These are phyloP conservation scores for Oryza australiensis DNA, from an alignment of 176 grass and related monocot species.

Conservation along the genomic window DNA sequence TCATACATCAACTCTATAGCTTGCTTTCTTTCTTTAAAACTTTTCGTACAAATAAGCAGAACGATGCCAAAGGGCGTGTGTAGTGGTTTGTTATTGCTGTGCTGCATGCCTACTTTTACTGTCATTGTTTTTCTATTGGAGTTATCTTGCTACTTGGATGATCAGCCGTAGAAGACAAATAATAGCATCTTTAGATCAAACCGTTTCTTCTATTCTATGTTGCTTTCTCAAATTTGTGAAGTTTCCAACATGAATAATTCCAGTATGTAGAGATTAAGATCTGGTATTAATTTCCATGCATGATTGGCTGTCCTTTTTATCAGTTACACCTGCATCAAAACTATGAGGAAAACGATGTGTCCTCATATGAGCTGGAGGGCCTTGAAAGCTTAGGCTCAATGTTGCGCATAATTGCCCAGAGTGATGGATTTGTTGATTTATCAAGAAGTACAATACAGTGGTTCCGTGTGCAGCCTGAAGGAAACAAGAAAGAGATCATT, in stretches of 20 bases:
- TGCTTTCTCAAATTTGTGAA: neutral
- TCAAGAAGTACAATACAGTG: conserved; percentile 60
- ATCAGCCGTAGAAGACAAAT: neutral
- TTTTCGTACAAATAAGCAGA: neutral
- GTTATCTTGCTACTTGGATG: neutral
- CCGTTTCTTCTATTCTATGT: neutral
- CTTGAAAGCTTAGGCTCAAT: conserved; percentile 72
- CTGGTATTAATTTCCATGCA: neutral
- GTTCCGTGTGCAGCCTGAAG: conserved; percentile 61
- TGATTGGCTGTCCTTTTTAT: conserved; percentile 26
- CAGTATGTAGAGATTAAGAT: neutral
- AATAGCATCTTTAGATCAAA: neutral
- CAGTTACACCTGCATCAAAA: conserved; percentile 47
- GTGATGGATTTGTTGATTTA: conserved; percentile 36
- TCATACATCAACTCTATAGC: neutral
- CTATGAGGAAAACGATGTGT: conserved; percentile 28
- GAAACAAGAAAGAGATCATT: conserved; percentile 69
- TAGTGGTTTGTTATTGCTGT: neutral
- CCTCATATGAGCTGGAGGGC: conserved; percentile 56
- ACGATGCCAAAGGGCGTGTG: neutral
- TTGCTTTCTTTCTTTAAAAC: neutral
- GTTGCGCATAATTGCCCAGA: conserved; percentile 44
- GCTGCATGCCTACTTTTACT: neutral
- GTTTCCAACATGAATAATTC: neutral
- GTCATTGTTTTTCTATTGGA: neutral